Percentiles rank a stretch among this genome's conserved stretches.
These are phyloP conservation scores for Wallemia mellicola DNA, from an alignment of 1,284 basidiomycete species.

Conservation along the genomic window DNA sequence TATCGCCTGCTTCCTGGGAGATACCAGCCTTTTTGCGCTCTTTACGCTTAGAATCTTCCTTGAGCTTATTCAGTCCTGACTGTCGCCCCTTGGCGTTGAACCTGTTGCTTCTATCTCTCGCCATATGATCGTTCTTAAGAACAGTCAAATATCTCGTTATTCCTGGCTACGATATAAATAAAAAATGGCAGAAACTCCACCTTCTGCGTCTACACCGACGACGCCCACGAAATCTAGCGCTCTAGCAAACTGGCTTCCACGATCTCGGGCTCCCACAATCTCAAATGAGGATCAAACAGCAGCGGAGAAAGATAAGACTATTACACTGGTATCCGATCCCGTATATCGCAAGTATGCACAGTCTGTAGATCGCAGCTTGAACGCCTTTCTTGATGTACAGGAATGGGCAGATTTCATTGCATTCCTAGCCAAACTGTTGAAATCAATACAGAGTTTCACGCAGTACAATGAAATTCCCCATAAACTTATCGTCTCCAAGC, in stretches of 20 bases:
- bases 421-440: slow-evolving; percentile 77
- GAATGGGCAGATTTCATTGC: slow-evolving; percentile 99
- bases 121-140: neutral
- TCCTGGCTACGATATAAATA: too few species aligned
- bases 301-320: too few species aligned
- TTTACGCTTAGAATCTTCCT: neutral
- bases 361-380: slow-evolving; percentile 69
- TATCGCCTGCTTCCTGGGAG: slow-evolving; percentile 12
- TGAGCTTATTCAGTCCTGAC: slow-evolving; percentile 25
- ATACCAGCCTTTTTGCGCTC: slow-evolving; percentile 8
- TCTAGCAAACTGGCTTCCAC: neutral
- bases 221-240: neutral
- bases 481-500: slow-evolving; percentile 79
- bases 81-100: slow-evolving; percentile 33
- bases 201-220: too few species aligned
- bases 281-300: too few species aligned
- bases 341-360: slow-evolving; percentile 84
- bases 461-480: slow-evolving; percentile 84
- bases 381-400: slow-evolving; percentile 78
- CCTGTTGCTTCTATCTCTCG: slow-evolving; percentile 7
- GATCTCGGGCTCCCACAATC: neutral
- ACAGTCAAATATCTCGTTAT: too few species aligned
- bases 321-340: slow-evolving; percentile 24
- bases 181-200: too few species aligned
- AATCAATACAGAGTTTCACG: slow-evolving; percentile 76